phyloP scores from a whole-genome alignment of 768 basidiomycete genomes.

The Chlorophyllum brunneum region DNA sequence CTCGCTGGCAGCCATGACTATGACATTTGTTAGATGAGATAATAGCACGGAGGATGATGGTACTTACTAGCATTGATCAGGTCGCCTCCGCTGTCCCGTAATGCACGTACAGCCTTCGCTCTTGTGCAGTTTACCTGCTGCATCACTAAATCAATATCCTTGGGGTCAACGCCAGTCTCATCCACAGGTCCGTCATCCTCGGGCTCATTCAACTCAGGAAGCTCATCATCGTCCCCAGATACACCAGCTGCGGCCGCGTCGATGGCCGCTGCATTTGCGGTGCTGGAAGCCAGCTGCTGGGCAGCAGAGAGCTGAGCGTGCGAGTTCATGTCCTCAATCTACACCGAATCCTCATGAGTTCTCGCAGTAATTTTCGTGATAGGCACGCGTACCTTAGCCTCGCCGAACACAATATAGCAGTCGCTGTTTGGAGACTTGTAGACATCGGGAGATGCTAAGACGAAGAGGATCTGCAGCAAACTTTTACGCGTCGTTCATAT shows the following conservation, averaged over 20 bases:
- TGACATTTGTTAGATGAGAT: slow-evolving; percentile 8
- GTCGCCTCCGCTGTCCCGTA: slow-evolving; percentile 92
- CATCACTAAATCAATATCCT: slow-evolving; percentile 95
- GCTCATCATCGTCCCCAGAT: slow-evolving; percentile 75
- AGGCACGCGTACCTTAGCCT: slow-evolving; percentile 68
- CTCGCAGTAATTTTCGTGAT: neutral
- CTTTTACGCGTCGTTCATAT: slow-evolving; percentile 5
- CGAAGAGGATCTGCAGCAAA: slow-evolving; percentile 71
- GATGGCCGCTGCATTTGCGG: slow-evolving; percentile 35
- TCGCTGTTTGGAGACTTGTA: slow-evolving; percentile 98
- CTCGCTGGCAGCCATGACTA: slow-evolving; percentile 93
- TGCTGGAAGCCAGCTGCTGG: slow-evolving; percentile 68
- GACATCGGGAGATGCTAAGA: slow-evolving; percentile 91
- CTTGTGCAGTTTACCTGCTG: slow-evolving; percentile 82
- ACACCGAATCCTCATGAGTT: neutral
- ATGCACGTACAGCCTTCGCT: slow-evolving; percentile 85
- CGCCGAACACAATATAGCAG: slow-evolving; percentile 98
- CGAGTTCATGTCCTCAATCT: slow-evolving; percentile 88
- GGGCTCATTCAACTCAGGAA: slow-evolving; percentile 78
- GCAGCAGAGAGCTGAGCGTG: slow-evolving; percentile 73
- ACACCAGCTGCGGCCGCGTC: slow-evolving; percentile 43
- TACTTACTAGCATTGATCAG: slow-evolving; percentile 94
- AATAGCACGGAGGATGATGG: neutral
- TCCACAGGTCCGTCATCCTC: slow-evolving; percentile 82
- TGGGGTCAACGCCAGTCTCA: slow-evolving; percentile 86